Evolutionary conservation across 202 grass and related monocot species (phyloP), one percentile per base, ranked within the genome.

Genomic region (Carex arenaria): DNA sequence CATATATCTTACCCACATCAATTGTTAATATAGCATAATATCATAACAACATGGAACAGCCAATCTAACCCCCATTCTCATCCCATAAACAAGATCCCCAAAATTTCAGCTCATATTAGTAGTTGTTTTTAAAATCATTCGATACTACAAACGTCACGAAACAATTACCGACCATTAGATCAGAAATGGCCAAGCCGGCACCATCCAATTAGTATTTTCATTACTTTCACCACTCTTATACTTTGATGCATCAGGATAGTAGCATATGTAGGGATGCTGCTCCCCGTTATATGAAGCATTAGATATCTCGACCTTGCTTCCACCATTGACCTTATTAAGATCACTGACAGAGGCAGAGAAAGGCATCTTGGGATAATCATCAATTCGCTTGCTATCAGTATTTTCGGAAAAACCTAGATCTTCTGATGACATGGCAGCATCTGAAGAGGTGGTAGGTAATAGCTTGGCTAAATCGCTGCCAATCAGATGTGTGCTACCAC

Each of bases 61-160:
- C 55, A 18, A 3, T 59, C 17, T 59, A 18, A 59, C 55, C 4
- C 3, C 15, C 55, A 59, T 17, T 59, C 15, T 18, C 55, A n/a
- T 13, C 55, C 17, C 55, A 57, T 18, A 40, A 57, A 57, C 43
- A 47, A 47, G 43, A 47, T 10, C 9, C 8, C 43, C 45, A 49
- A 49, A 49, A 49, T 28, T 63, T 13, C 61, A 63, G 61, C 20
- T 26, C 61, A 26, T 28, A 10, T 63, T 22, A 11, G 61, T 22
- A 63, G 59, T 19, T 23, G 9, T 5, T 40, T 84, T 49, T 6
- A 72, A 75, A 87, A 54, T 85, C 85, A 5, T 90, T 92, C 85
- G 86, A 90, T 12, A 90, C 82, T 12, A 88, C 88, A 73, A 90
- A 95, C 85, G 90, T 63, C 40, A 85, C 82, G 1, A 87, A 81